phyloP scores from a whole-genome alignment of 2,329 filamentous ascomycete species.

The Epichloe hybrida region DNA sequence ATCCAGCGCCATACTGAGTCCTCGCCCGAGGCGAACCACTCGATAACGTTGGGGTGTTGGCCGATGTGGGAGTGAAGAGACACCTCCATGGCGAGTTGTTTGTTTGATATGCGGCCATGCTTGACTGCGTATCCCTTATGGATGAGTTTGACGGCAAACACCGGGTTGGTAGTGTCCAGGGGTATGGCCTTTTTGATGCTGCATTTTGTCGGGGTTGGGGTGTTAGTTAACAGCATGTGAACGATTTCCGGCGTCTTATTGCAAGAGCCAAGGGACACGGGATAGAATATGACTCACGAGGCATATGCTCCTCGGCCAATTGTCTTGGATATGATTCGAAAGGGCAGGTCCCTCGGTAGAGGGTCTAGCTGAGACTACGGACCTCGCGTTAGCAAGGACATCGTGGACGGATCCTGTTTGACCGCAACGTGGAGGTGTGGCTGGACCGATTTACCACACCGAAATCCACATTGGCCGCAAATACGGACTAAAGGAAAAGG shows the following conservation, averaged over 20 bases:
- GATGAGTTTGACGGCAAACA: slow-evolving; percentile 97
- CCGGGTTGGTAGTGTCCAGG: slow-evolving; percentile 50
- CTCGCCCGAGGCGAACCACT: slow-evolving; percentile 79
- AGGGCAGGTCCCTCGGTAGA: slow-evolving; percentile 72
- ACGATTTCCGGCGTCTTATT: too few species aligned
- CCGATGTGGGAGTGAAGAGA: slow-evolving; percentile 80
- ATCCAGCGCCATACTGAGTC: slow-evolving; percentile 90
- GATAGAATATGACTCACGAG: slow-evolving; percentile 46
- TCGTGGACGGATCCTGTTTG: slow-evolving; percentile 24
- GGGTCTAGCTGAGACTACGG: slow-evolving; percentile 74
- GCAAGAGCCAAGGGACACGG: too few species aligned
- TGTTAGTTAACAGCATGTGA: too few species aligned
- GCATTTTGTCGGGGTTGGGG: not conserved
- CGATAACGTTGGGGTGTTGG: slow-evolving; percentile 84
- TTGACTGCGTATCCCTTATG: slow-evolving; percentile 91
- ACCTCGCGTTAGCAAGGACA: slow-evolving; percentile 15
- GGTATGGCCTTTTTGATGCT: slow-evolving; percentile 92
- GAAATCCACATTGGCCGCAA: not conserved
- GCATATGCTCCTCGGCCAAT: slow-evolving; percentile 96
- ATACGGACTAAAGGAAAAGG: not conserved
- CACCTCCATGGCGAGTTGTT: slow-evolving; percentile 86
- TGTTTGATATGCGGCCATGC: slow-evolving; percentile 74
- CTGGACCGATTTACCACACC: too few species aligned
- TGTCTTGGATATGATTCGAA: slow-evolving; percentile 89
- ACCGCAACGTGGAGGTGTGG: not conserved